Conservation (phyloP, 202 grass and related monocot species). For the Musa balbisiana region DNA sequence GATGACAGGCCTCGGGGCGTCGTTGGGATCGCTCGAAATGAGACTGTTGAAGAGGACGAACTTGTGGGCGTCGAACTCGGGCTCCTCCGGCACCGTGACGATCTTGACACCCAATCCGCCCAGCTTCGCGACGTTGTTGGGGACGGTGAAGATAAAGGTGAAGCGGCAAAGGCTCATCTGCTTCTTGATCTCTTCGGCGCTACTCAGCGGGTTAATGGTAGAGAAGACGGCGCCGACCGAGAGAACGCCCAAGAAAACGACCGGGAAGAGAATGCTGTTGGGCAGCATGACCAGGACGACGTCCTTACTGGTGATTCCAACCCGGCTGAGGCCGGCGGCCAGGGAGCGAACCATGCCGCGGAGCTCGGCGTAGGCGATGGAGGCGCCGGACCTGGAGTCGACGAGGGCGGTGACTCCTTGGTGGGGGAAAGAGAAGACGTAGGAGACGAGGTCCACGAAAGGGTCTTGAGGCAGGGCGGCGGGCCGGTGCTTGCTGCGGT, state of each 20-base stretch:
- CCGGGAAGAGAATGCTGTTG: slow-evolving; percentile 57
- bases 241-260: slow-evolving; percentile 57
- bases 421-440: slow-evolving; percentile 46
- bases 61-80: slow-evolving; percentile 8
- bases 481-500: slow-evolving; percentile 41
- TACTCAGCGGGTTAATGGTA: slow-evolving; percentile 52
- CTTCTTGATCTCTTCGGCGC: slow-evolving; percentile 50
- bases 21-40: slow-evolving; percentile 1
- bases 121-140: slow-evolving; percentile 29
- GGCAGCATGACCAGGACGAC: slow-evolving; percentile 56
- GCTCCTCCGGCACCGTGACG: slow-evolving; percentile 47
- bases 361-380: slow-evolving; percentile 41
- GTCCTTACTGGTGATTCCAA: slow-evolving; percentile 23
- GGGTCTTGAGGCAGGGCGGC: slow-evolving; percentile 40
- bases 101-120: slow-evolving; percentile 23
- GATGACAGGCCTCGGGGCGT: slow-evolving; percentile 12
- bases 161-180: slow-evolving; percentile 24
- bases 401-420: slow-evolving; percentile 28
- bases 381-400: slow-evolving; percentile 40
- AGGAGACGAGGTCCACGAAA: slow-evolving; percentile 49
- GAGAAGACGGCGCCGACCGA: slow-evolving; percentile 42
- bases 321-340: slow-evolving; percentile 36
- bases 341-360: slow-evolving; percentile 46
- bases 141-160: slow-evolving; percentile 38
- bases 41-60: slow-evolving; percentile 42